These are phyloP conservation scores for Sophora flavescens DNA, from an alignment of 306 rosid species.

Conservation along the genomic window DNA sequence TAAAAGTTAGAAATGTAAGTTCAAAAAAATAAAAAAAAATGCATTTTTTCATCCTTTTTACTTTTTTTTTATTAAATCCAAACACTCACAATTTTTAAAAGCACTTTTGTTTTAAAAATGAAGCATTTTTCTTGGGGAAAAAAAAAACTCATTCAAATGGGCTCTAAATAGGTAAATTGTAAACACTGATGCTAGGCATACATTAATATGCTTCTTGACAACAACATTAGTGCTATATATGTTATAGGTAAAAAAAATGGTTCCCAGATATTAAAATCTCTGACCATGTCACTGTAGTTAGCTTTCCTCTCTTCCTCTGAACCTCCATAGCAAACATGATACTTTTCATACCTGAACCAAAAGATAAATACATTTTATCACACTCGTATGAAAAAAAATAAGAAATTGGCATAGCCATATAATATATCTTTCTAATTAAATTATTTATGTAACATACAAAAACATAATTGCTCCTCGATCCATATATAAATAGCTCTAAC, in stretches of 20 bases:
- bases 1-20: too few relatives aligned
- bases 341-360: conserved; percentile 90
- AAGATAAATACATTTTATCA: conserved; percentile 25
- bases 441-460: conserved; percentile 13
- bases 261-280: conserved; percentile 39
- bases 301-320: conserved; percentile 84
- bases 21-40: too few relatives aligned
- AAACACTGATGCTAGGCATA: not conserved
- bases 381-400: not conserved
- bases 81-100: too few relatives aligned
- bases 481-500: too few relatives aligned
- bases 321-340: conserved; percentile 87
- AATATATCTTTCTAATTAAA: too few relatives aligned
- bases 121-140: too few relatives aligned
- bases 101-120: too few relatives aligned
- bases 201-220: conserved; percentile 18
- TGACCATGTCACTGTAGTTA: conserved; percentile 90
- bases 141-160: too few relatives aligned
- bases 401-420: not conserved
- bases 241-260: not conserved
- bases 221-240: not conserved
- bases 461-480: too few relatives aligned
- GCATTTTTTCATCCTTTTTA: too few relatives aligned
- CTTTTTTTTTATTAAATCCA: too few relatives aligned
- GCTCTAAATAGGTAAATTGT: conserved; percentile 20